Conservation (phyloP, 164 flowering plant species). For the Litsea cubeba region DNA sequence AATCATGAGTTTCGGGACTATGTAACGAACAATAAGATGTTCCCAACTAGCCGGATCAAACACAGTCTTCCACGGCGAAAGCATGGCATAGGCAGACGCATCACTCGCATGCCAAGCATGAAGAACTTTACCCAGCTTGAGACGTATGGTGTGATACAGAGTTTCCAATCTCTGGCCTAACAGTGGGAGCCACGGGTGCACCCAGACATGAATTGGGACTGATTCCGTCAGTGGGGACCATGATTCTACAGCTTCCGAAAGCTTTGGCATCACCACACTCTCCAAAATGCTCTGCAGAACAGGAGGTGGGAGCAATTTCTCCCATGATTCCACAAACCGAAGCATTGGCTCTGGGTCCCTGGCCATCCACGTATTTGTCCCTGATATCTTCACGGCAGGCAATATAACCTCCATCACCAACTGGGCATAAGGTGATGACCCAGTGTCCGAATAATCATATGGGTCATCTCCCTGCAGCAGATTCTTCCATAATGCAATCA, state of each 20-base stretch:
- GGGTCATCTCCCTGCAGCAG: slow-evolving; percentile 58
- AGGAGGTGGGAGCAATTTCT: slow-evolving; percentile 58
- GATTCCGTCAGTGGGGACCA: slow-evolving; percentile 91
- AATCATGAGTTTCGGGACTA: slow-evolving; percentile 63
- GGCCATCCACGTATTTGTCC: slow-evolving; percentile 78
- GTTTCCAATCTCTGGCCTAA: slow-evolving; percentile 71
- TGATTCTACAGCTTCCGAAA: slow-evolving; percentile 64
- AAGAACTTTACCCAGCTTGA: slow-evolving; percentile 71
- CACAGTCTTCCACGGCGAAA: slow-evolving; percentile 89
- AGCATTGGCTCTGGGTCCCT: slow-evolving; percentile 92
- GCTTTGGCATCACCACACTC: slow-evolving; percentile 65
- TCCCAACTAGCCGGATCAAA: slow-evolving; percentile 93
- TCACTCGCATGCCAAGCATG: slow-evolving; percentile 95
- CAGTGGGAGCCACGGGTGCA: slow-evolving; percentile 89
- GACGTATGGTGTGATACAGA: slow-evolving; percentile 60
- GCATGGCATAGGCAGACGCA: slow-evolving; percentile 60
- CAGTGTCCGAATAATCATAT: slow-evolving; percentile 36
- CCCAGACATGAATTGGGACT: slow-evolving; percentile 83
- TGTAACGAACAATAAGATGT: slow-evolving; percentile 60
- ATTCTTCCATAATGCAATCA: slow-evolving; percentile 57
- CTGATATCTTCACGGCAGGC: slow-evolving; percentile 84
- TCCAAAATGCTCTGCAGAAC: slow-evolving; percentile 60
- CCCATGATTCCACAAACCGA: slow-evolving; percentile 75
- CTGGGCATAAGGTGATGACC: slow-evolving; percentile 60
- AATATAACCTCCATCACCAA: slow-evolving; percentile 71